Evolutionary conservation across 352 stramenopile genomes (phyloP).

Genomic region (Globisporangium viniferum): DNA sequence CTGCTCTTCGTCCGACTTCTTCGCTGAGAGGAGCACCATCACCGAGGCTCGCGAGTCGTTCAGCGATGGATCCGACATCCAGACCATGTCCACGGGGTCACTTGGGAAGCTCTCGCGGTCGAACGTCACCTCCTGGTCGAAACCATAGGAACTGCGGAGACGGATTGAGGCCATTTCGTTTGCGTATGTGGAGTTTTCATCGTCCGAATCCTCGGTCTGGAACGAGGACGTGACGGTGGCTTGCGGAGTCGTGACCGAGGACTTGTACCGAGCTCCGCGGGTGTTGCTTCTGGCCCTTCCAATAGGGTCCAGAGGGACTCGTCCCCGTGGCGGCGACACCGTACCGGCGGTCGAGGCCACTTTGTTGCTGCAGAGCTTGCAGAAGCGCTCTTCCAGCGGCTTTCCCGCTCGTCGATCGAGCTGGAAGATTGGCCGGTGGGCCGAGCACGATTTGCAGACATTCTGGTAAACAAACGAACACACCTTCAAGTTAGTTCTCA

Average conservation of each 20-base stretch:
- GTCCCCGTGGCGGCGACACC: background rate
- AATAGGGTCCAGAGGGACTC: constrained; percentile 1
- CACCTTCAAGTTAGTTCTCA: background rate
- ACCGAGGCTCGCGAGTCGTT: constrained; percentile 5
- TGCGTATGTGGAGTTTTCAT: background rate
- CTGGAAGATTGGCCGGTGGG: background rate
- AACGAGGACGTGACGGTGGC: constrained; percentile 9
- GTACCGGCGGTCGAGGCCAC: constrained; percentile 2
- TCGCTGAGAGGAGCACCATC: background rate
- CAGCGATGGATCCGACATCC: constrained; percentile 13
- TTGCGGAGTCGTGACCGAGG: background rate
- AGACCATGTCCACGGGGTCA: constrained; percentile 4
- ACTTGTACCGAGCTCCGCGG: background rate
- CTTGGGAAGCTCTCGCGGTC: constrained; percentile 8
- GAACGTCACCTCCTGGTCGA: background rate
- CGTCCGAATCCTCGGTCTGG: constrained; percentile 6
- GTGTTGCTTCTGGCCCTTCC: background rate
- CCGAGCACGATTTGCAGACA: constrained; percentile 11
- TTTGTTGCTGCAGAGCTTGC: constrained; percentile 15
- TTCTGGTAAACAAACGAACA: background rate
- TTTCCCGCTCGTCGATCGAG: background rate
- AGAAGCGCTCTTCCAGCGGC: constrained; percentile 6
- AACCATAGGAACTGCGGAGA: background rate
- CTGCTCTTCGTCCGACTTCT: background rate
- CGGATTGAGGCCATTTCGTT: background rate